phyloP scores from a whole-genome alignment of 768 basidiomycete genomes.

The Calocybe gangraenosa region DNA sequence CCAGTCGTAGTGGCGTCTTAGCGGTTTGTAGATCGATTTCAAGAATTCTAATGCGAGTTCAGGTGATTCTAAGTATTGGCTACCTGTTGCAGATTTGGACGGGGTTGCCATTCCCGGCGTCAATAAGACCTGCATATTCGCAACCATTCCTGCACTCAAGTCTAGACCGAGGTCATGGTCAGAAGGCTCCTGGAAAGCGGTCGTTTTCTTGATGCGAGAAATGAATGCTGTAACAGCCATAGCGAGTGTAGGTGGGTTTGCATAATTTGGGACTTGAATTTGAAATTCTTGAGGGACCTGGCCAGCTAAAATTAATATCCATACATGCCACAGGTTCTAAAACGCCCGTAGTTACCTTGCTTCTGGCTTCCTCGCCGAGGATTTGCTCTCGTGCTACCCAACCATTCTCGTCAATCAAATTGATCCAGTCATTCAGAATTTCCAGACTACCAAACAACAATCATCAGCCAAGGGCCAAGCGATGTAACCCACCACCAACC shows the following conservation, averaged over 20 bases:
- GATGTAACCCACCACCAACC: no score
- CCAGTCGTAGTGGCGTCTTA: slow-evolving; percentile 94
- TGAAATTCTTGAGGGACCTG: slow-evolving; percentile 88
- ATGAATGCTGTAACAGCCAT: slow-evolving; percentile 95
- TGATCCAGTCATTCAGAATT: slow-evolving; percentile 87
- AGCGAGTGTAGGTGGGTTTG: slow-evolving; percentile 91
- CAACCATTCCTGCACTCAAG: slow-evolving; percentile 44
- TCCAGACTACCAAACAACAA: slow-evolving; percentile 70
- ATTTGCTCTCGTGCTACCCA: slow-evolving; percentile 98
- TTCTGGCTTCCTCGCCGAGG: slow-evolving; percentile 92
- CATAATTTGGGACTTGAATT: slow-evolving; percentile 90
- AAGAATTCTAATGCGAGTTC: slow-evolving; percentile 66
- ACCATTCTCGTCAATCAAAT: slow-evolving; percentile 87
- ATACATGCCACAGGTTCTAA: not conserved
- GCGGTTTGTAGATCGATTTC: slow-evolving; percentile 72
- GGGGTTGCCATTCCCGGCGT: slow-evolving; percentile 13
- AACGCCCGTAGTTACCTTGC: slow-evolving; percentile 66
- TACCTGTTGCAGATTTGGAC: slow-evolving; percentile 22
- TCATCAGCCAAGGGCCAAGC: no score
- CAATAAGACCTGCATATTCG: slow-evolving; percentile 47
- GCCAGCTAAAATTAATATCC: not conserved
- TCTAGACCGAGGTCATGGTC: slow-evolving; percentile 65
- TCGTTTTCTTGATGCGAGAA: slow-evolving; percentile 50
- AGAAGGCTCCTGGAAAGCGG: slow-evolving; percentile 39
- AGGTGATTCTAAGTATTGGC: slow-evolving; percentile 51